phyloP scores from a whole-genome alignment of 139 green algal genomes.

The Asterochloris sp. region DNA sequence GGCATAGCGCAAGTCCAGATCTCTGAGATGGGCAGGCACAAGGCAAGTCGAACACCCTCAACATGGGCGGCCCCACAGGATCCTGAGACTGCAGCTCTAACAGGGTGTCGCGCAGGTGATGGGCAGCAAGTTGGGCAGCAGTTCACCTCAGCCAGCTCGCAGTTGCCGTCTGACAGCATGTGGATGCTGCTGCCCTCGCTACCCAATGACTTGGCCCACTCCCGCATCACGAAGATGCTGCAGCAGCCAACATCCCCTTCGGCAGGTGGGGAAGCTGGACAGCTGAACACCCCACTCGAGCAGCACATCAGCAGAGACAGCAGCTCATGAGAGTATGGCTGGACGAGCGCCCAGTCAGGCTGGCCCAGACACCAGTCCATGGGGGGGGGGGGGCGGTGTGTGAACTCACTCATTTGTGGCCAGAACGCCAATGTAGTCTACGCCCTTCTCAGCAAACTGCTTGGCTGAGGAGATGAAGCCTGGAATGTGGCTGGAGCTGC shows the following conservation, averaged over 20 bases:
- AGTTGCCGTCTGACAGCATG: slow-evolving; percentile 14
- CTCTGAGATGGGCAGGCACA: too few species aligned
- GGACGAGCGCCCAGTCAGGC: background rate
- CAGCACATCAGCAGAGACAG: background rate
- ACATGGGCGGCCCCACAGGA: too few species aligned
- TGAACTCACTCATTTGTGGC: slow-evolving; percentile 13
- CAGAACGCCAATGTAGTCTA: slow-evolving; percentile 8
- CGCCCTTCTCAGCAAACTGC: background rate
- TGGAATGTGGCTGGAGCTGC: slow-evolving; percentile 13
- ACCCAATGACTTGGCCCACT: slow-evolving; percentile 11
- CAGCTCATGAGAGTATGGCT: background rate
- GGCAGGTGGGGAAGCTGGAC: background rate
- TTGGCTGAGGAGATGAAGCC: slow-evolving; percentile 3
- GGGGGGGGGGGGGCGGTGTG: too few species aligned
- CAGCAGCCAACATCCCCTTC: background rate
- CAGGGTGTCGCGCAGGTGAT: too few species aligned
- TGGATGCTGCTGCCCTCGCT: slow-evolving; percentile 1
- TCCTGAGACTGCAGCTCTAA: too few species aligned
- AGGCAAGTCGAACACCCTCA: too few species aligned
- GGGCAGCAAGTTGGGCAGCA: too few species aligned
- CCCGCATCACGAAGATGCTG: slow-evolving; percentile 16
- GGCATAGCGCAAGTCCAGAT: too few species aligned
- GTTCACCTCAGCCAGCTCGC: slow-evolving; percentile 4
- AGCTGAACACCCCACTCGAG: background rate
- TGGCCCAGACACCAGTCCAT: background rate